A percentile compares a stretch with the other conserved stretches of the same genome.
Conservation (phyloP, 495 filamentous ascomycete genomes). For the Penicillium verhagenii region DNA sequence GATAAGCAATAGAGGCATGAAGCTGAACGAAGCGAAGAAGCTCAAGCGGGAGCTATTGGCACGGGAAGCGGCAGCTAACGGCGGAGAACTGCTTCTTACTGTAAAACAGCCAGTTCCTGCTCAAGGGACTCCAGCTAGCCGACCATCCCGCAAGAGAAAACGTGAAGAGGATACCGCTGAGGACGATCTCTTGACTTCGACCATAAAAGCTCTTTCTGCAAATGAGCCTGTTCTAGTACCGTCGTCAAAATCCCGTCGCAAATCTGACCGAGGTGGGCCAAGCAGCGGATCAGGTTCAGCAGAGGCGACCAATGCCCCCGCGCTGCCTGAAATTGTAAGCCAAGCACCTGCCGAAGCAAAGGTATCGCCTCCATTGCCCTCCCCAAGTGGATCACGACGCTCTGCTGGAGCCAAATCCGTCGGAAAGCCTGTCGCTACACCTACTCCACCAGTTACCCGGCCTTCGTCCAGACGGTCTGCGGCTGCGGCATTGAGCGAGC, state of each 20-base stretch:
- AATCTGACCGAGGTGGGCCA: slow-evolving; percentile 40
- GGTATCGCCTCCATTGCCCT: slow-evolving; percentile 24
- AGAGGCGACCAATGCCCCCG: slow-evolving; percentile 6
- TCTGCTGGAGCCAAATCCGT: slow-evolving; percentile 21
- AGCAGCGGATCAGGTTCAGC: slow-evolving; percentile 41
- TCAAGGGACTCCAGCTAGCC: slow-evolving; percentile 18
- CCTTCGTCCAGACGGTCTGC: slow-evolving; percentile 48
- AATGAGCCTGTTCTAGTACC: neutral
- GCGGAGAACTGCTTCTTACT: neutral
- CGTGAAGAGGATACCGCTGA: slow-evolving; percentile 16
- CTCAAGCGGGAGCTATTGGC: slow-evolving; percentile 72
- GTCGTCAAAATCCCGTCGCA: slow-evolving; percentile 7
- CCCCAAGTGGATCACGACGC: slow-evolving; percentile 31
- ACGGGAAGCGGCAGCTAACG: slow-evolving; percentile 59
- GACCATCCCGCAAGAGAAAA: slow-evolving; percentile 31
- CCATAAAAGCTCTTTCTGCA: neutral
- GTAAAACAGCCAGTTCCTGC: slow-evolving; percentile 7
- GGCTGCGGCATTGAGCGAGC: slow-evolving; percentile 37
- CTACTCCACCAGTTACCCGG: slow-evolving; percentile 38
- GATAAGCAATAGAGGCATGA: slow-evolving; percentile 83
- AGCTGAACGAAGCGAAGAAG: slow-evolving; percentile 89
- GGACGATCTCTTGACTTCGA: slow-evolving; percentile 1
- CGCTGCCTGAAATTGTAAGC: slow-evolving; percentile 12
- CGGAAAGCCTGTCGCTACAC: slow-evolving; percentile 18
- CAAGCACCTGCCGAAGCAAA: slow-evolving; percentile 18